A percentile compares a stretch with the other conserved stretches of the same genome.
These are phyloP conservation scores for Cyberlindnera mrakii DNA, from an alignment of 805 yeast genomes.

Conservation along the genomic window DNA sequence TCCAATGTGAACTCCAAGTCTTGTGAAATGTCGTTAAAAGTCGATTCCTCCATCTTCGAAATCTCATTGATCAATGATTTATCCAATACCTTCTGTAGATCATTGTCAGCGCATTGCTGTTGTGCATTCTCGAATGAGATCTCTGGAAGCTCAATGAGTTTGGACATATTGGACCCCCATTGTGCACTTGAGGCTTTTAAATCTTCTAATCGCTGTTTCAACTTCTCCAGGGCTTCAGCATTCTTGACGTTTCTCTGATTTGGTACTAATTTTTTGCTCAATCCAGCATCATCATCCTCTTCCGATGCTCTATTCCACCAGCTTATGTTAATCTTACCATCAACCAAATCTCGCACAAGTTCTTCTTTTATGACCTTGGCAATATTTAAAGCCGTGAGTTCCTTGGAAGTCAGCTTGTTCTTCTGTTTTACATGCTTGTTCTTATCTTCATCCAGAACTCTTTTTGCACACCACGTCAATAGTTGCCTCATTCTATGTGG, in stretches of 20 bases:
- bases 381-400: slow-evolving; percentile 39
- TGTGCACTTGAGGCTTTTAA: slow-evolving; percentile 40
- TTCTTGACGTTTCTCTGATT: slow-evolving; percentile 58
- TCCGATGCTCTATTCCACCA: slow-evolving; percentile 51
- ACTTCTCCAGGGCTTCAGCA: slow-evolving; percentile 38
- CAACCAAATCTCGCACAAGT: slow-evolving; percentile 48
- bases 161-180: slow-evolving; percentile 33
- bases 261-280: slow-evolving; percentile 34
- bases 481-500: slow-evolving; percentile 70
- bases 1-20: slow-evolving; percentile 18
- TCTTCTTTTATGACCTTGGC: slow-evolving; percentile 65
- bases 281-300: slow-evolving; percentile 18
- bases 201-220: slow-evolving; percentile 36
- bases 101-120: slow-evolving; percentile 5
- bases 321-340: slow-evolving; percentile 55
- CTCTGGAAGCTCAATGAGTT: slow-evolving; percentile 11
- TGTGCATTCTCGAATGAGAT: slow-evolving; percentile 8
- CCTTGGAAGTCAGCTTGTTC: slow-evolving; percentile 27
- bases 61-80: slow-evolving; percentile 14
- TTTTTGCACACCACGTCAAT: slow-evolving; percentile 59
- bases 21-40: slow-evolving; percentile 9
- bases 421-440: slow-evolving; percentile 20
- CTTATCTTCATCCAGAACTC: slow-evolving; percentile 30
- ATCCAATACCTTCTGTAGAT: slow-evolving; percentile 21
- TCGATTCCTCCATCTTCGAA: slow-evolving; percentile 7